Percentiles rank a stretch among this genome's conserved stretches.
Evolutionary conservation across 805 yeast species (phyloP).

Genomic region (Komagataella pastoris): DNA sequence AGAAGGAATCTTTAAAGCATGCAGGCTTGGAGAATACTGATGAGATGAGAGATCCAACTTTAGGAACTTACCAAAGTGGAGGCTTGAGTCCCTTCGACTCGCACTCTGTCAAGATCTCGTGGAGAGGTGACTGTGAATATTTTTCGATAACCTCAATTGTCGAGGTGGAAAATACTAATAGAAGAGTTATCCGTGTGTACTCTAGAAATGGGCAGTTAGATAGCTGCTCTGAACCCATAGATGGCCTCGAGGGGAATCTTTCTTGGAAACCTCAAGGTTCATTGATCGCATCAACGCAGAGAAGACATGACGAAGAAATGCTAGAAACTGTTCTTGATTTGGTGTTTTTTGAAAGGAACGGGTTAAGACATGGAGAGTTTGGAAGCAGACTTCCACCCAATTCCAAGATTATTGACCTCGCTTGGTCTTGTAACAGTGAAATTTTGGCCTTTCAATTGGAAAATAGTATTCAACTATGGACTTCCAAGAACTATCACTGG

Average conservation of each 20-base stretch:
- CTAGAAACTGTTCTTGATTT: slow-evolving; percentile 35
- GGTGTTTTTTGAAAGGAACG: slow-evolving; percentile 86
- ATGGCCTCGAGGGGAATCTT: slow-evolving; percentile 58
- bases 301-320: slow-evolving; percentile 39
- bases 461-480: slow-evolving; percentile 74
- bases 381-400: slow-evolving; percentile 45
- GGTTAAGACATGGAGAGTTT: slow-evolving; percentile 83
- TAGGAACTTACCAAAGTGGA: slow-evolving; percentile 64
- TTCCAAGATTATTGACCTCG: slow-evolving; percentile 34
- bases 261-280: slow-evolving; percentile 92
- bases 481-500: slow-evolving; percentile 91
- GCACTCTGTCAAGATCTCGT: slow-evolving; percentile 39
- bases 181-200: slow-evolving; percentile 79
- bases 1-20: slow-evolving; percentile 35
- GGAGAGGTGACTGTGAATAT: slow-evolving; percentile 94
- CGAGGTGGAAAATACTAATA: slow-evolving; percentile 23
- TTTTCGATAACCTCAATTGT: slow-evolving; percentile 61
- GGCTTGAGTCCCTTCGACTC: slow-evolving; percentile 41
- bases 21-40: slow-evolving; percentile 54
- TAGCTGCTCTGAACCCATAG: slow-evolving; percentile 82
- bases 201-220: slow-evolving; percentile 66
- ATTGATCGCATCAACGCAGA: slow-evolving; percentile 68
- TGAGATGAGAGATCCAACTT: slow-evolving; percentile 76
- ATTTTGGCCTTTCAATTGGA: slow-evolving; percentile 54
- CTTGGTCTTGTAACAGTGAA: slow-evolving; percentile 79